phyloP scores from a whole-genome alignment of 306 rosid genomes.

The Dalbergia cochinchinensis region DNA sequence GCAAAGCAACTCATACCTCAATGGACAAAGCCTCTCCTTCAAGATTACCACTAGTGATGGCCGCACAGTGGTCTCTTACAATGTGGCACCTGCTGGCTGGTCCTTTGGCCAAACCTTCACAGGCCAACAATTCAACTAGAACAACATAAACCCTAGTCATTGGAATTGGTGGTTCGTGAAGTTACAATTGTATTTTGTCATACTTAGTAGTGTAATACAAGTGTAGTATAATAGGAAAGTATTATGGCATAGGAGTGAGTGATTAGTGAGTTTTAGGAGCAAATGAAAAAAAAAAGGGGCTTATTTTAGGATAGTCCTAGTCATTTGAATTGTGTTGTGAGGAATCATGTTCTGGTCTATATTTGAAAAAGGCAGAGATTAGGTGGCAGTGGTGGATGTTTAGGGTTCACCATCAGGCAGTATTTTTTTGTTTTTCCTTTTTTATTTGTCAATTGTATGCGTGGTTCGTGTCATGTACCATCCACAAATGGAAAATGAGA shows the following conservation, averaged over 20 bases:
- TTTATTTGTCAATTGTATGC: background rate
- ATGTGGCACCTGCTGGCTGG: constrained; percentile 69
- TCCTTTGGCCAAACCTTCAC: constrained; percentile 78
- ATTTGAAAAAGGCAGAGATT: constrained; percentile 46
- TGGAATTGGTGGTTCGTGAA: background rate
- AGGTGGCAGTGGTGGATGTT: constrained; percentile 64
- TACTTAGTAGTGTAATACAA: constrained; percentile 16
- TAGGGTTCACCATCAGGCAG: constrained; percentile 56
- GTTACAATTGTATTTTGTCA: background rate
- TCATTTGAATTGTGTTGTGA: constrained; percentile 38
- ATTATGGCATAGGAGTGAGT: constrained; percentile 35
- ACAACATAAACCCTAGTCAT: background rate
- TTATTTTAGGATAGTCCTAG: constrained; percentile 51
- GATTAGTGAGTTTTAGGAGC: constrained; percentile 27
- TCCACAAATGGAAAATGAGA: background rate
- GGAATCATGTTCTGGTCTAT: constrained; percentile 40
- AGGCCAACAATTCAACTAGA: constrained; percentile 60
- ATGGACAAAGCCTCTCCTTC: constrained; percentile 79
- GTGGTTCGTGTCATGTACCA: background rate
- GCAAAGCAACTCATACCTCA: constrained; percentile 76
- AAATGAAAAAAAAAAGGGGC: constrained; percentile 41
- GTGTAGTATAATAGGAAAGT: constrained; percentile 4
- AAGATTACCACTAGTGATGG: constrained; percentile 79
- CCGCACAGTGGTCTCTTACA: constrained; percentile 55
- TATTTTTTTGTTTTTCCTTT: background rate